These are phyloP conservation scores for Metschnikowia henanensis DNA, from an alignment of 805 yeast genomes.

Conservation along the genomic window DNA sequence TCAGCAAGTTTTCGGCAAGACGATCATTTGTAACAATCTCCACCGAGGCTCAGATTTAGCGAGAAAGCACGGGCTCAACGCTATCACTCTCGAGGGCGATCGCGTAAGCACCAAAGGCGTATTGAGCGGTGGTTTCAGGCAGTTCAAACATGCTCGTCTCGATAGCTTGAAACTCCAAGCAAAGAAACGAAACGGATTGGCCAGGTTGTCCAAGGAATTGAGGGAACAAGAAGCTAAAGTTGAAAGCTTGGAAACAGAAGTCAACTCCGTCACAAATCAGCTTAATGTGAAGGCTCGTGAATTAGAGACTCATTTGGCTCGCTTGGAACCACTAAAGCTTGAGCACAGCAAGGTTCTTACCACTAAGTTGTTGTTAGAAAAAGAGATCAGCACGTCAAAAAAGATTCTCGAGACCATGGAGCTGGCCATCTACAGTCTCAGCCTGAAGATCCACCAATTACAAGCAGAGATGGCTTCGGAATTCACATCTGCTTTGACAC, in stretches of 20 bases:
- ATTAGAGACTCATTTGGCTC: constrained; percentile 43
- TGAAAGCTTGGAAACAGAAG: constrained; percentile 47
- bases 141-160: constrained; percentile 62
- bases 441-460: constrained; percentile 43
- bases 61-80: constrained; percentile 56
- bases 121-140: constrained; percentile 85
- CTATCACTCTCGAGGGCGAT: constrained; percentile 93
- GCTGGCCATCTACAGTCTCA: constrained; percentile 11
- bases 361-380: constrained; percentile 44
- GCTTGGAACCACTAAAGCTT: constrained; percentile 45
- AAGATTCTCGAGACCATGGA: constrained; percentile 32
- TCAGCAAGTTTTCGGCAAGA: constrained; percentile 77
- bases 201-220: constrained; percentile 34
- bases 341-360: constrained; percentile 42
- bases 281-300: constrained; percentile 48
- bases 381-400: constrained; percentile 38
- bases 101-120: constrained; percentile 82
- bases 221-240: constrained; percentile 38
- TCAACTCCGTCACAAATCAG: no score
- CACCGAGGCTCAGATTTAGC: constrained; percentile 70
- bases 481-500: constrained; percentile 53
- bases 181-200: constrained; percentile 47
- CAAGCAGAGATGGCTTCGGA: constrained; percentile 50
- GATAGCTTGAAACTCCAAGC: constrained; percentile 64
- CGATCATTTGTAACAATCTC: constrained; percentile 73